Evolutionary conservation across 176 grass and related monocot species (phyloP).

Genomic region (Eragrostis nindensis): DNA sequence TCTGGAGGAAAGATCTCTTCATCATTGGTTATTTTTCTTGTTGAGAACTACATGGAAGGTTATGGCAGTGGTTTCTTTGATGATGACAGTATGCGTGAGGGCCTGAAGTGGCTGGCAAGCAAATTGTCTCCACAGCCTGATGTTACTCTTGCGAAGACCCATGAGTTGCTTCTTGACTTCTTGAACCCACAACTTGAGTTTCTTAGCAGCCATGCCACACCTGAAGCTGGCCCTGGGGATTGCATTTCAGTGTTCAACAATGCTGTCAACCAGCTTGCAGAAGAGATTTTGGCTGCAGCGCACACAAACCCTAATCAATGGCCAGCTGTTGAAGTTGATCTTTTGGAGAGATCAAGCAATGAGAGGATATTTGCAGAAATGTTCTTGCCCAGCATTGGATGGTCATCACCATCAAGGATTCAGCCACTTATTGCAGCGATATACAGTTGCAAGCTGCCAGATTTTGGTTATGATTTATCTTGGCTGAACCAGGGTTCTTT

Average conservation of each 20-base stretch:
- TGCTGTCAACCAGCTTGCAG: constrained; percentile 52
- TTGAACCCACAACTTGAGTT: constrained; percentile 56
- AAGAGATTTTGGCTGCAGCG: constrained; percentile 59
- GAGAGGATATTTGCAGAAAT: constrained; percentile 60
- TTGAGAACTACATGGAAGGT: constrained; percentile 30
- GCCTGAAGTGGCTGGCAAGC: constrained; percentile 73
- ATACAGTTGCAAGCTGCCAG: constrained; percentile 65
- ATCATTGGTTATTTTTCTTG: constrained; percentile 74
- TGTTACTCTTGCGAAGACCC: constrained; percentile 63
- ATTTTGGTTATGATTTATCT: constrained; percentile 62
- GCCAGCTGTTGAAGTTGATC: constrained; percentile 72
- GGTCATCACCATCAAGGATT: constrained; percentile 64
- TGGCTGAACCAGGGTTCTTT: constrained; percentile 76
- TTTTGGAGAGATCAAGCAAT: constrained; percentile 56
- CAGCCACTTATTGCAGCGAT: constrained; percentile 50
- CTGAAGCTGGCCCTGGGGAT: constrained; percentile 61
- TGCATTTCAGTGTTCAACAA: constrained; percentile 80
- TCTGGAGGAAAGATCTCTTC: constrained; percentile 54
- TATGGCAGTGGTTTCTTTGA: constrained; percentile 67
- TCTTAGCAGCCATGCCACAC: constrained; percentile 42
- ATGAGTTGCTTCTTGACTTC: constrained; percentile 58
- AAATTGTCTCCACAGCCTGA: constrained; percentile 65
- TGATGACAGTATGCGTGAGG: constrained; percentile 65
- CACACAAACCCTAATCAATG: constrained; percentile 56
- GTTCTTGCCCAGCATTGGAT: constrained; percentile 69